phyloP scores from a whole-genome alignment of 139 green algal species.

The Micromonas commoda region DNA sequence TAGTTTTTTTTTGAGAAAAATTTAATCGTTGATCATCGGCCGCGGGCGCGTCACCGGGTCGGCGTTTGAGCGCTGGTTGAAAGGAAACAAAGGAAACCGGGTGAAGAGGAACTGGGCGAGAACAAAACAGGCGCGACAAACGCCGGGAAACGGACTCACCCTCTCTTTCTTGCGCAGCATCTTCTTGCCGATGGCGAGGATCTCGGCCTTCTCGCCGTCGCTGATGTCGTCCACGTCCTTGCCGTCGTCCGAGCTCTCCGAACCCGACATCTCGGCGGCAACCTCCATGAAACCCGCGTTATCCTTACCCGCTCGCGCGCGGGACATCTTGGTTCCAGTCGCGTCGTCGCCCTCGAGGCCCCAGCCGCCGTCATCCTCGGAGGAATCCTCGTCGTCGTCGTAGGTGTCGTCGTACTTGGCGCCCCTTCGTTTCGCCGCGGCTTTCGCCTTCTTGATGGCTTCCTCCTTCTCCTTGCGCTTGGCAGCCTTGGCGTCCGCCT shows the following conservation, averaged over 20 bases:
- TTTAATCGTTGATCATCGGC: background rate
- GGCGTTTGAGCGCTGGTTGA: too few species aligned
- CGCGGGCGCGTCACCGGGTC: too few species aligned
- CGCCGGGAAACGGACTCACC: conserved; percentile 39
- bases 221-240: conserved; percentile 21
- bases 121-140: too few species aligned
- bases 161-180: conserved; percentile 62
- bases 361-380: conserved; percentile 8
- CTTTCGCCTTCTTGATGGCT: background rate
- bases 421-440: background rate
- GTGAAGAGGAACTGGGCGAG: too few species aligned
- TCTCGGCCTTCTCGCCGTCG: conserved; percentile 46
- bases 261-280: background rate
- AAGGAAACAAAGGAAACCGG: too few species aligned
- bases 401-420: background rate
- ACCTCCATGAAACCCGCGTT: background rate
- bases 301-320: background rate
- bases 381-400: background rate
- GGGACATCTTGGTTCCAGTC: background rate
- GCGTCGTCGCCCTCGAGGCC: background rate
- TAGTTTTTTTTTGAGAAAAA: conserved; percentile 6
- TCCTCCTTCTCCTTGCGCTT: background rate
- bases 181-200: conserved; percentile 75
- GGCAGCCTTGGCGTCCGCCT: background rate
- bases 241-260: background rate